Evolutionary conservation across 2,329 filamentous ascomycete genomes (phyloP).

Genomic region (Trichoderma cornu-damae): DNA sequence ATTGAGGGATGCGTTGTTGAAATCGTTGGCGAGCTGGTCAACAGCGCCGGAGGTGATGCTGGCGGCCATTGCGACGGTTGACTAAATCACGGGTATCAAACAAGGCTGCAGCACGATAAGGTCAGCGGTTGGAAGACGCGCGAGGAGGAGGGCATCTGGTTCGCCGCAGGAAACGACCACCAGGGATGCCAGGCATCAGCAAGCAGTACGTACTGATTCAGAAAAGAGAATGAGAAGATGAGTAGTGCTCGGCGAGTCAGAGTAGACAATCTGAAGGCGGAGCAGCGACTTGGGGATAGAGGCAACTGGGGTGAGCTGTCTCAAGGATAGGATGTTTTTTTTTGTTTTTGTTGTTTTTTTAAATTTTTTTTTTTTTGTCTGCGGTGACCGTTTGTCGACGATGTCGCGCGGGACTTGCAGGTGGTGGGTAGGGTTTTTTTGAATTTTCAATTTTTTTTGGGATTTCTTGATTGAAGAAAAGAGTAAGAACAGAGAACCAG

Average conservation of each 20-base stretch:
- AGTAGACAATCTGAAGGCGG: constrained; percentile 15
- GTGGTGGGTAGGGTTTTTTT: constrained; percentile 52
- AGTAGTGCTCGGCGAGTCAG: constrained; percentile 16
- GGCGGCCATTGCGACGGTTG: constrained; percentile 48
- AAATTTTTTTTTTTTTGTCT: constrained; percentile 6
- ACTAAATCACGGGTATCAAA: constrained; percentile 16
- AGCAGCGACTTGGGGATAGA: constrained; percentile 16
- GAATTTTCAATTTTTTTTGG: constrained; percentile 57
- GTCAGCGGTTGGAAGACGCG: neutral
- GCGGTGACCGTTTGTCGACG: constrained; percentile 26
- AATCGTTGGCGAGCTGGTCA: constrained; percentile 77
- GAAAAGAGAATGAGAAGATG: neutral
- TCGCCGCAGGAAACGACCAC: neutral
- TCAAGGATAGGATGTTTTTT: constrained; percentile 14
- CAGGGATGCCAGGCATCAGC: neutral
- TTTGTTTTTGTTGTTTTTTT: too few species aligned
- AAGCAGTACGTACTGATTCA: constrained; percentile 17
- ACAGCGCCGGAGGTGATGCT: constrained; percentile 56
- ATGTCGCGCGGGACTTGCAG: constrained; percentile 26
- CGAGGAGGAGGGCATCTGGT: neutral
- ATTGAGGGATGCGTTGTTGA: constrained; percentile 65
- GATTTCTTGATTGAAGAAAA: constrained; percentile 49
- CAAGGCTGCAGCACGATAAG: constrained; percentile 5
- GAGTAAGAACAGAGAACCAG: constrained; percentile 57
- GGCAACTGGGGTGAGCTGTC: constrained; percentile 19